These are phyloP conservation scores for Camptophora hylomeconis DNA, from an alignment of 2,329 filamentous ascomycete species.

Conservation along the genomic window DNA sequence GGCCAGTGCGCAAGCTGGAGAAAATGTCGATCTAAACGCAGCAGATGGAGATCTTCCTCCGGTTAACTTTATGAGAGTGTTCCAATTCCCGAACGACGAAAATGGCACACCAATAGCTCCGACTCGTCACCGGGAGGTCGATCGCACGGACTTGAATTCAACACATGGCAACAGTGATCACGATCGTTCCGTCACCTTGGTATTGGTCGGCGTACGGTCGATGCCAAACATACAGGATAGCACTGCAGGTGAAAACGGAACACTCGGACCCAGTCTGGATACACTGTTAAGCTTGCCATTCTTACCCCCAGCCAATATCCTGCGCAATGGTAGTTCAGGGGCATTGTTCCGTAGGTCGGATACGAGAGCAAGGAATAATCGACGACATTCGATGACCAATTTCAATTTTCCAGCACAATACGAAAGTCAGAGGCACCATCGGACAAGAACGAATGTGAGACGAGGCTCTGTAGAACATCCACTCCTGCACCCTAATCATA, in stretches of 20 bases:
- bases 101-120: conserved; percentile 17
- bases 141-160: conserved; percentile 28
- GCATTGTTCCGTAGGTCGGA: conserved; percentile 40
- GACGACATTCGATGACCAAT: conserved; percentile 41
- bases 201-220: conserved; percentile 56
- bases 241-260: conserved; percentile 24
- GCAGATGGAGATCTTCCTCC: conserved; percentile 37
- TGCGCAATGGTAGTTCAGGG: conserved; percentile 33
- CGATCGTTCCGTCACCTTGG: conserved; percentile 52
- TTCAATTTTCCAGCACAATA: conserved; percentile 36
- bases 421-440: conserved; percentile 41
- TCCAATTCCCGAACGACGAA: conserved; percentile 48
- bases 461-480: conserved; percentile 6
- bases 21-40: conserved; percentile 23
- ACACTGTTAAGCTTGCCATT: conserved; percentile 33
- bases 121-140: conserved; percentile 19
- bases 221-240: conserved; percentile 41
- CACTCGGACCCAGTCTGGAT: conserved; percentile 28
- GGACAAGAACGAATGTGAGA: conserved; percentile 18
- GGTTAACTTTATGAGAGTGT: conserved; percentile 56
- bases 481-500: conserved; percentile 13
- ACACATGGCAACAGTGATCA: conserved; percentile 30
- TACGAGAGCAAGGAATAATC: conserved; percentile 36
- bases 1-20: conserved; percentile 41
- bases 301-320: conserved; percentile 29